Evolutionary conservation across 257 asterid species (phyloP).

Genomic region (Ballota nigra): DNA sequence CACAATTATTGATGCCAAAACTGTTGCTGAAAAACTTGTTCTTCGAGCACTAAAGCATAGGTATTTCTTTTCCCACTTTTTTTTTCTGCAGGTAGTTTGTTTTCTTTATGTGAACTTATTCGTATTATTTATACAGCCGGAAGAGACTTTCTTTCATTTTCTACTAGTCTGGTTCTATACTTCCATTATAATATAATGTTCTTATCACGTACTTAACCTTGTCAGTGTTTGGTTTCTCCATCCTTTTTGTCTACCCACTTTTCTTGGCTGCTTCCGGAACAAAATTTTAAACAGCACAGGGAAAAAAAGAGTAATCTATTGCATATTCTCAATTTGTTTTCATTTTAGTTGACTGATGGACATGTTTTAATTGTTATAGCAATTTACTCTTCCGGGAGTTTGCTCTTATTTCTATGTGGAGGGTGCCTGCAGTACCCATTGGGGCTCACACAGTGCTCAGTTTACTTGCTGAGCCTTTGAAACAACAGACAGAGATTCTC

Average conservation of each 20-base stretch:
- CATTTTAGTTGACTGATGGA: slow-evolving; percentile 24
- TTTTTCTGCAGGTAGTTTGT: slow-evolving; percentile 11
- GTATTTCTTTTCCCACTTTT: slow-evolving; percentile 33
- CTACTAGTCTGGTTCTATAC: not conserved
- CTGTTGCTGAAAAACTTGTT: slow-evolving; percentile 69
- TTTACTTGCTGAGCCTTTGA: slow-evolving; percentile 96
- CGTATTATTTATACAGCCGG: not conserved
- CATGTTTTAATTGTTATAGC: slow-evolving; percentile 47
- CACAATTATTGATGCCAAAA: slow-evolving; percentile 65
- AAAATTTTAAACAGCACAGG: not conserved
- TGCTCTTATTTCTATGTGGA: slow-evolving; percentile 96
- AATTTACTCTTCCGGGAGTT: slow-evolving; percentile 94
- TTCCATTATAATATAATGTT: not conserved
- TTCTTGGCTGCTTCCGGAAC: not conserved
- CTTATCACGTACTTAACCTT: slow-evolving; percentile 1
- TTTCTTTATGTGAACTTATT: slow-evolving; percentile 19
- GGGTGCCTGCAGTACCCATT: slow-evolving; percentile 87
- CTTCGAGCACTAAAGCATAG: slow-evolving; percentile 86
- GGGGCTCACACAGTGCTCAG: slow-evolving; percentile 95
- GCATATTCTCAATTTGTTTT: not conserved
- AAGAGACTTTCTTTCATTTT: slow-evolving; percentile 10
- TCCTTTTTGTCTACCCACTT: not conserved
- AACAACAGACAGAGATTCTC: slow-evolving; percentile 62
- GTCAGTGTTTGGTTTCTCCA: not conserved
- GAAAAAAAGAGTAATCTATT: not conserved